Base-by-base conservation (phyloP, 192 early-diverging fungal genomes). In the Dissophora ornata region DNA sequence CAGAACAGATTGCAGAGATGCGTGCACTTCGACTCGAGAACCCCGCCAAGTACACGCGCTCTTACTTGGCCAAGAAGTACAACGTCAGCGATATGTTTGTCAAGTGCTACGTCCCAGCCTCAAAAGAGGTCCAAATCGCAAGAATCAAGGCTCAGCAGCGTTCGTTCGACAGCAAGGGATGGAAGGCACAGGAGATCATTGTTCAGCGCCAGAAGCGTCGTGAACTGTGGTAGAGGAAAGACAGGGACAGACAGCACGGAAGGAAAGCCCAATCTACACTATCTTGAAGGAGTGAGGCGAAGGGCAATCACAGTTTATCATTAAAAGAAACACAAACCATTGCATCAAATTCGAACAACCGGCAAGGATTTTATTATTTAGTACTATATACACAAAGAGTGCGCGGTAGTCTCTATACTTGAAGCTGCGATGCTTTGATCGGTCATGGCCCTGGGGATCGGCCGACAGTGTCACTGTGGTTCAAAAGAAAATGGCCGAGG, bases 401-500 rank as follows among this genome's bases (percentile, higher is more conserved):
- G 12, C 5, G 36, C 7, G 36, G 12, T 38, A 38, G 36, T 38
- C 36, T 38, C 5, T 12, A 38, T 5, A 9, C 12, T 5, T 38
- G 5, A 12, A 38, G 36, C 12, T 12, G 36, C 36, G n/a, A n/a
- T n/a, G 12, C 36, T 9, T 21, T 36, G 55, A 13, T 42, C 18
- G 19, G 25, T 57, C 58, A 75, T 18, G 71, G 71, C 32, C 71
- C 71, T 30, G 71, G 71, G 25, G 71, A 75, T 19, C 71, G 57
- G 12, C 63, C 71, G 18, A 75, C 30, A 18, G 56, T 75, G 33
- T 75, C 71, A 33, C 71, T 75, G 28, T 75, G 71, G 51, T 75
- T 61, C 33, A 75, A 40, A 7, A 85, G 60, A 49, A 67, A 85
- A 15, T 79, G 64, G 7, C 81, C 83, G 24, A 85, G 80, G 47